Conservation (phyloP, 2,329 filamentous ascomycete genomes). For the Venturia nashicola region DNA sequence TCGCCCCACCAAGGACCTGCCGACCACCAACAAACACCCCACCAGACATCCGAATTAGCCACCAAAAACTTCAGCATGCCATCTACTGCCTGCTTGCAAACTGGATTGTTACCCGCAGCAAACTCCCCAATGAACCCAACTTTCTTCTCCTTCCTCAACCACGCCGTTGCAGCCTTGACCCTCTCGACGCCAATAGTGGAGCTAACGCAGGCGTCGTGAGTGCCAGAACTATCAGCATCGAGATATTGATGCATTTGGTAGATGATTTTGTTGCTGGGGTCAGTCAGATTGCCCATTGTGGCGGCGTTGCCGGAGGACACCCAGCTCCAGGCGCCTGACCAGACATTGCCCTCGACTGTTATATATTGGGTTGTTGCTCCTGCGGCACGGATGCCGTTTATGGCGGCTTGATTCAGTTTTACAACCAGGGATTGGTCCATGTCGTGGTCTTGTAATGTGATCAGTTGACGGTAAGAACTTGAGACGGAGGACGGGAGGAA, state of each 20-base stretch:
- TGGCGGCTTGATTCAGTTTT: conserved; percentile 34
- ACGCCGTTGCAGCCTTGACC: conserved; percentile 38
- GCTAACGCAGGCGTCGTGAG: conserved; percentile 36
- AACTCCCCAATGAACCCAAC: conserved; percentile 42
- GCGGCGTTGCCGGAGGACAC: conserved; percentile 32
- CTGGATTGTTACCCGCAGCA: conserved; percentile 38
- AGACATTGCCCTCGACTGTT: conserved; percentile 46
- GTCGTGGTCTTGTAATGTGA: conserved; percentile 21
- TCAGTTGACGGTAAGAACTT: not conserved
- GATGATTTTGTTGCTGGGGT: conserved; percentile 41
- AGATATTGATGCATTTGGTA: conserved; percentile 52
- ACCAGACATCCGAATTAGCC: conserved; percentile 40
- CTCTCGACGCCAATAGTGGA: conserved; percentile 42
- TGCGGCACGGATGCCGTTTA: conserved; percentile 32
- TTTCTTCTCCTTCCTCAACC: conserved; percentile 42
- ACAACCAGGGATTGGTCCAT: conserved; percentile 33
- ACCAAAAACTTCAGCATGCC: conserved; percentile 37
- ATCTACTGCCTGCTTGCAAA: conserved; percentile 37
- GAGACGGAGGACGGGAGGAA: not conserved
- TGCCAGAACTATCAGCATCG: conserved; percentile 43
- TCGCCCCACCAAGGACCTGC: conserved; percentile 41
- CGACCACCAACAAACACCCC: conserved; percentile 42
- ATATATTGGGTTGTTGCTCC: conserved; percentile 41
- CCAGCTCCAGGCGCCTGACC: conserved; percentile 37
- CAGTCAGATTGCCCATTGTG: conserved; percentile 35